These are phyloP conservation scores for Annulohypoxylon stygium DNA, from an alignment of 495 filamentous ascomycete genomes.

Conservation along the genomic window DNA sequence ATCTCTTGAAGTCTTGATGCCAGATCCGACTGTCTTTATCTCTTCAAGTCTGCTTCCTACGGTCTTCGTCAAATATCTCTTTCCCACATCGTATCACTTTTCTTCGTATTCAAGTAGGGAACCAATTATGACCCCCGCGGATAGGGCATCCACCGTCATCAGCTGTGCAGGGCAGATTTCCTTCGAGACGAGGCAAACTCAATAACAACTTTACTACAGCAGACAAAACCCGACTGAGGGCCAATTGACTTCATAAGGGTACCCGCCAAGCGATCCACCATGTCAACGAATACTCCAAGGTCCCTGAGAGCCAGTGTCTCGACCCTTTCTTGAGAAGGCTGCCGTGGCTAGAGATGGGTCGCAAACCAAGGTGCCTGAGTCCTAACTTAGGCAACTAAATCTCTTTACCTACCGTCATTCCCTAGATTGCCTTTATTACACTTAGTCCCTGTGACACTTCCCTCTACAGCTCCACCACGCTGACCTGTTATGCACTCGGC, in stretches of 20 bases:
- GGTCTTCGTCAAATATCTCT: not conserved
- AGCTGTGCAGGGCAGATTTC: not conserved
- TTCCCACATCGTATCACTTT: not conserved
- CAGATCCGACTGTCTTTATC: not conserved
- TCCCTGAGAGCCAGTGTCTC: constrained; percentile 2
- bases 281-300: not conserved
- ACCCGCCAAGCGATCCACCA: not conserved
- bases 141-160: not conserved
- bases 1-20: not conserved
- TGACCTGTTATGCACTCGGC: too few relatives aligned
- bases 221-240: not conserved
- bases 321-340: not conserved
- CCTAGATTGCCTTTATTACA: too few relatives aligned
- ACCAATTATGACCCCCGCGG: not conserved
- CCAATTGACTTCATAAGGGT: constrained; percentile 13
- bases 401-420: too few relatives aligned
- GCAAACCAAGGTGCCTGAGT: not conserved
- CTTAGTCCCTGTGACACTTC: too few relatives aligned
- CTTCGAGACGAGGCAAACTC: not conserved
- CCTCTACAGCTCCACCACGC: too few relatives aligned
- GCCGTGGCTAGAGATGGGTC: not conserved
- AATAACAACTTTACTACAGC: not conserved
- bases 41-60: not conserved
- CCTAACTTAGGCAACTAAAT: too few relatives aligned
- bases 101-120: not conserved